Conservation (phyloP, 139 green algal genomes). For the Picocystis salinarum region DNA sequence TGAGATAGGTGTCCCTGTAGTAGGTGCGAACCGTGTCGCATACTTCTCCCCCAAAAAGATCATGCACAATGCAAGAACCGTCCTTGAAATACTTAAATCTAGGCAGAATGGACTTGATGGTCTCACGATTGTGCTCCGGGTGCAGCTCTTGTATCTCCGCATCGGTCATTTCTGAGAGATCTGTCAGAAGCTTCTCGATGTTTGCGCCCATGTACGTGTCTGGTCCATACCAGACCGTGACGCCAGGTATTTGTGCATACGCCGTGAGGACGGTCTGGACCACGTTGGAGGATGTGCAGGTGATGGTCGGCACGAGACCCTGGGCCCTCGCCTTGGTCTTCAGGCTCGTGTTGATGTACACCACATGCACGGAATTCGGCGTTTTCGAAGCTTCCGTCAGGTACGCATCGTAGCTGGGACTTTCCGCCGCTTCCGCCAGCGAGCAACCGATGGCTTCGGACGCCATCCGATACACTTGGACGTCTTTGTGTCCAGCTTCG, state of each 20-base stretch:
- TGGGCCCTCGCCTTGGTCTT: conserved; percentile 78
- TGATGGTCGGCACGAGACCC: conserved; percentile 82
- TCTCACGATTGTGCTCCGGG: conserved; percentile 40
- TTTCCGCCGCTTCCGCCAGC: conserved; percentile 81
- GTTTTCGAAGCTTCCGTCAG: conserved; percentile 29
- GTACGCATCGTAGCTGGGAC: conserved; percentile 46
- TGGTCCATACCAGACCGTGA: conserved; percentile 86
- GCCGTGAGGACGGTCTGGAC: conserved; percentile 87
- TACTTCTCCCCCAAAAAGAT: conserved; percentile 87
- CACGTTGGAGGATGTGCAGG: conserved; percentile 96
- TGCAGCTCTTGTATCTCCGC: conserved; percentile 58
- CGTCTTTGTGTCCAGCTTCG: conserved; percentile 40
- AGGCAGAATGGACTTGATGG: conserved; percentile 40
- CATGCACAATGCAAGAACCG: conserved; percentile 91
- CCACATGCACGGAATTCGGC: conserved; percentile 60
- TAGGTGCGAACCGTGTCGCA: conserved; percentile 14
- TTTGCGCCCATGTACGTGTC: conserved; percentile 98
- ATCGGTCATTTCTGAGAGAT: conserved; percentile 39
- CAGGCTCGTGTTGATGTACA: conserved; percentile 98
- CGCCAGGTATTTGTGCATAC: conserved; percentile 39
- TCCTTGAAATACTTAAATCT: conserved; percentile 71
- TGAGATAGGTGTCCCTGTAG: conserved; percentile 83
- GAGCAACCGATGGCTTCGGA: conserved; percentile 76
- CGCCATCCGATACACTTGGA: conserved; percentile 74
- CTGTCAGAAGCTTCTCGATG: conserved; percentile 64